Evolutionary conservation across 345 rosid species (phyloP).

Genomic region (Noccaea caerulescens): DNA sequence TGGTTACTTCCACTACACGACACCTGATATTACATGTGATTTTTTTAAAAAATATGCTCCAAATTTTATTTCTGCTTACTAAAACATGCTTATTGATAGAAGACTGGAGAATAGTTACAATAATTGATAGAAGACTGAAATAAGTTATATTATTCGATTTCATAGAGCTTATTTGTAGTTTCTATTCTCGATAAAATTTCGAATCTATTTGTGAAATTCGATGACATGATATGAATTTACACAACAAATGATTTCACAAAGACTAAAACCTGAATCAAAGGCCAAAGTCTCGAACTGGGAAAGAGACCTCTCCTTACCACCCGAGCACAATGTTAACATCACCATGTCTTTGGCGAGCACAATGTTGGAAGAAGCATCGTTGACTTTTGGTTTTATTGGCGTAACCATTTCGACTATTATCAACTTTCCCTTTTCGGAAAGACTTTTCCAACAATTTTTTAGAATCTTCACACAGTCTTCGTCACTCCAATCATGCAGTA

Average conservation of each 20-base stretch:
- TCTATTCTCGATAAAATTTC: neutral
- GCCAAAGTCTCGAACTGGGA: conserved; percentile 9
- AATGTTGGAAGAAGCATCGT: conserved; percentile 20
- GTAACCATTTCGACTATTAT: conserved; percentile 5
- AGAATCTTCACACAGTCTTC: conserved; percentile 31
- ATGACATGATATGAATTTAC: conserved; percentile 25
- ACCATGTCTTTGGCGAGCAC: conserved; percentile 16
- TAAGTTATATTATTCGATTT: no score
- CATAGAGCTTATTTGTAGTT: no score
- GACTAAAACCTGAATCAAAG: conserved; percentile 5
- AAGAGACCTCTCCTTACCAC: conserved; percentile 30
- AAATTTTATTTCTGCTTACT: no score
- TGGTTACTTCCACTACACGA: no score
- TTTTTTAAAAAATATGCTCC: no score
- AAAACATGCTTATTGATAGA: no score
- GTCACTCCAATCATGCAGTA: conserved; percentile 36
- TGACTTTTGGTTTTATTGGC: neutral
- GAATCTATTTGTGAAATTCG: conserved; percentile 20
- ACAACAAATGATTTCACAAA: conserved; percentile 31
- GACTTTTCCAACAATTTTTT: conserved; percentile 34
- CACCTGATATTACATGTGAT: no score
- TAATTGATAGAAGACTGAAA: no score
- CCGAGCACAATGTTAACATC: conserved; percentile 33
- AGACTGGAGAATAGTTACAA: no score
- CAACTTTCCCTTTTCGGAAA: neutral